Conservation (phyloP, 768 basidiomycete genomes). For the Tylopilus rubrobrunneus region DNA sequence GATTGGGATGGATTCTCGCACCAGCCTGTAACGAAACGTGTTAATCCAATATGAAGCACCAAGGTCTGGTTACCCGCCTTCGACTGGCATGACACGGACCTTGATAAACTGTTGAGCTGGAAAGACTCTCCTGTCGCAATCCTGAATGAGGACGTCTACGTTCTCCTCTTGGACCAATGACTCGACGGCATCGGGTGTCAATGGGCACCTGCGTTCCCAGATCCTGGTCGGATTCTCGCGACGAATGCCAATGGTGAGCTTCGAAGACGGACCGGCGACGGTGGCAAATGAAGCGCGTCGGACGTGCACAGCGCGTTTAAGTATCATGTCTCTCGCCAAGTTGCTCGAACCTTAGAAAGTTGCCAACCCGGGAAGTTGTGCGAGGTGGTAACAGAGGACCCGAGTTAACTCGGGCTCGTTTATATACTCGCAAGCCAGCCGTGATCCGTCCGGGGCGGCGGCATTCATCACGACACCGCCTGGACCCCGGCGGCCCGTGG, state of each 20-base stretch:
- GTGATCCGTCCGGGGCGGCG: conserved; percentile 15
- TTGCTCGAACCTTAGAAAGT: background rate
- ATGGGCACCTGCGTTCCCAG: conserved; percentile 84
- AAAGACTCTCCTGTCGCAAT: conserved; percentile 74
- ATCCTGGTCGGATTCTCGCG: conserved; percentile 76
- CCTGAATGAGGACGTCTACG: conserved; percentile 69
- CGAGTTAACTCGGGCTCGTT: background rate
- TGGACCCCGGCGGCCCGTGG: no score
- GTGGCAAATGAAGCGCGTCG: conserved; percentile 26
- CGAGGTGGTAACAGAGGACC: background rate
- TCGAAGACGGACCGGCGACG: conserved; percentile 17
- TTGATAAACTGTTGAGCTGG: conserved; percentile 56
- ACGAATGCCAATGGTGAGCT: conserved; percentile 53
- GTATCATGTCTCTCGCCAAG: conserved; percentile 6
- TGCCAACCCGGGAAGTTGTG: background rate
- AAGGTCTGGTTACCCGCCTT: background rate
- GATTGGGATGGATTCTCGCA: conserved; percentile 55
- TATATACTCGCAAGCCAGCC: conserved; percentile 8
- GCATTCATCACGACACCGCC: background rate
- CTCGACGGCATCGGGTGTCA: conserved; percentile 73
- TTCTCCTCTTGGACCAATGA: conserved; percentile 52
- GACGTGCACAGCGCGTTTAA: conserved; percentile 15
- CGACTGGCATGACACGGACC: conserved; percentile 37
- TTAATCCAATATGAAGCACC: background rate
- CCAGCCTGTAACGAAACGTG: conserved; percentile 58